phyloP scores from a whole-genome alignment of 129 eudicot genomes.

The Artemisia tridentata region DNA sequence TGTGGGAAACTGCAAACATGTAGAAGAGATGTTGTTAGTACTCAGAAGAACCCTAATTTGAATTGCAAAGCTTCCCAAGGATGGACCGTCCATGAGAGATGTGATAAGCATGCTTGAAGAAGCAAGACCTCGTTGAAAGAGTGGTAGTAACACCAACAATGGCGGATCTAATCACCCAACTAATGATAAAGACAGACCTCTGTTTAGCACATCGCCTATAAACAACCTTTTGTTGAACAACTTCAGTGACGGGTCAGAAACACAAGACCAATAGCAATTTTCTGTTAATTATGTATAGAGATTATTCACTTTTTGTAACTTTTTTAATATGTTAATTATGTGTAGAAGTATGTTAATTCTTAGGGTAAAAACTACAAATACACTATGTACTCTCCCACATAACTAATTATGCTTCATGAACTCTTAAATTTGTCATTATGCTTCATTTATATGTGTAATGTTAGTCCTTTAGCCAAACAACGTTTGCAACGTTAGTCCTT shows the following conservation, averaged over 20 bases:
- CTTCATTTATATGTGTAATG: too few relatives aligned
- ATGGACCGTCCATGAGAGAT: slow-evolving; percentile 89
- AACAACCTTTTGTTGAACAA: slow-evolving; percentile 39
- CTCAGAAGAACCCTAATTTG: slow-evolving; percentile 74
- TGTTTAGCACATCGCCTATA: slow-evolving; percentile 71
- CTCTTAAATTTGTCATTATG: too few relatives aligned
- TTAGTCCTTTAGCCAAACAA: too few relatives aligned
- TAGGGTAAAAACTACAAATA: too few relatives aligned
- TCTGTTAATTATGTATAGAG: slow-evolving; percentile 32
- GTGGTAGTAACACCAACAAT: slow-evolving; percentile 44
- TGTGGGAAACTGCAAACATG: slow-evolving; percentile 68
- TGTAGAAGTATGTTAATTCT: slow-evolving; percentile 36
- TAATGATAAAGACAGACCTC: slow-evolving; percentile 49
- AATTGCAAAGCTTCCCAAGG: slow-evolving; percentile 75
- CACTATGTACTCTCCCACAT: too few relatives aligned
- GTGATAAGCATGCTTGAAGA: slow-evolving; percentile 89
- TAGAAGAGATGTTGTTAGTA: slow-evolving; percentile 83
- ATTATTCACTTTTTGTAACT: slow-evolving; percentile 20
- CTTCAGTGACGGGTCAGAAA: slow-evolving; percentile 14
- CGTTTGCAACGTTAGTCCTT: too few relatives aligned
- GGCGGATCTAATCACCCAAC: slow-evolving; percentile 26
- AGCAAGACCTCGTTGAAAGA: slow-evolving; percentile 85
- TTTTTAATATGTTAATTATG: slow-evolving; percentile 28
- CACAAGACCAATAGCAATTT: not conserved
- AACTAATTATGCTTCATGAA: too few relatives aligned